Percentiles rank a stretch among this genome's conserved stretches.
phyloP scores from a whole-genome alignment of 2,329 filamentous ascomycete genomes.

The Colletotrichum brevisporum region DNA sequence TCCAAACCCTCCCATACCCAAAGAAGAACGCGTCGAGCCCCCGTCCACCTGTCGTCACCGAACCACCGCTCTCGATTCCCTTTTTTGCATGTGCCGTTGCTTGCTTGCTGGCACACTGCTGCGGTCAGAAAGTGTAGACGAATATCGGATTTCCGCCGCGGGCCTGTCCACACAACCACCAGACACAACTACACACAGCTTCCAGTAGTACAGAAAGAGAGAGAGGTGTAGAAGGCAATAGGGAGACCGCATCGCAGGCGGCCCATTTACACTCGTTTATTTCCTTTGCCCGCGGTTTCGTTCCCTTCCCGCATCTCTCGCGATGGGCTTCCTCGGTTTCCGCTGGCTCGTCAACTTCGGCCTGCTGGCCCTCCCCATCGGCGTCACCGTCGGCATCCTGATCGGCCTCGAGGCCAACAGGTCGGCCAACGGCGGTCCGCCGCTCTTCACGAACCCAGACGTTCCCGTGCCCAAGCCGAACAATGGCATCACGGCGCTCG shows the following conservation, averaged over 20 bases:
- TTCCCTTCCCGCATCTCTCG: conserved; percentile 11
- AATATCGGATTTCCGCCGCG: conserved; percentile 24
- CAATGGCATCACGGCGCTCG: conserved; percentile 52
- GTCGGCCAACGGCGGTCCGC: conserved; percentile 56
- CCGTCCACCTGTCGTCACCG: conserved; percentile 8
- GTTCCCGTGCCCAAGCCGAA: conserved; percentile 41
- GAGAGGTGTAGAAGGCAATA: too few species aligned
- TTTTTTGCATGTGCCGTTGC: background rate
- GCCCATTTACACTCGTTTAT: conserved; percentile 15
- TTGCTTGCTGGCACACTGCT: conserved; percentile 16
- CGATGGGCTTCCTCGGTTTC: conserved; percentile 53
- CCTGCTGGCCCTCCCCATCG: conserved; percentile 65
- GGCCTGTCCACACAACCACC: conserved; percentile 3
- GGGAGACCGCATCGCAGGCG: too few species aligned
- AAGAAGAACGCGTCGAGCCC: conserved; percentile 25
- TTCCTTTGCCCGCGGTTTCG: conserved; percentile 2
- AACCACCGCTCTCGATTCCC: conserved; percentile 12
- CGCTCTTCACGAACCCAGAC: conserved; percentile 57
- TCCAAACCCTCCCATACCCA: conserved; percentile 18
- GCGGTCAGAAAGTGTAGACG: conserved; percentile 22
- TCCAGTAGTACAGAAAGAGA: too few species aligned
- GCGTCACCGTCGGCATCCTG: conserved; percentile 63
- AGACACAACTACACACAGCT: too few species aligned
- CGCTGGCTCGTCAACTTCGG: conserved; percentile 64
- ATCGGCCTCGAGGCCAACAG: conserved; percentile 63